Evolutionary conservation across 768 basidiomycete species (phyloP), one percentile per base, ranked within the genome.

Genomic region (Serendipita indica): DNA sequence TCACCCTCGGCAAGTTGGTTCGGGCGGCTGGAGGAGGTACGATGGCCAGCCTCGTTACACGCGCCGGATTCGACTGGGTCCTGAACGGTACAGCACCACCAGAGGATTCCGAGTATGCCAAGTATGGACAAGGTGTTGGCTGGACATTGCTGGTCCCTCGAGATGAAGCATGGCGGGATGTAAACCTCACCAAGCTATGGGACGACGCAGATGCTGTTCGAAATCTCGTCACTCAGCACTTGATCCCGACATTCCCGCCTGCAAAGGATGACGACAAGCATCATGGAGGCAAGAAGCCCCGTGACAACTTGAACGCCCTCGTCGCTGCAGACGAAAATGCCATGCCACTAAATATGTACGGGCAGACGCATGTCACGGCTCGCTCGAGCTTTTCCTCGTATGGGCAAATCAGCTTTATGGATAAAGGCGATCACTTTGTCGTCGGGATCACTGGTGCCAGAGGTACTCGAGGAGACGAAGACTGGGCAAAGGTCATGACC

Each of bases 71-170:
- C 60, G 86, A 84, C 34, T 97, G 93, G 92, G 72, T 96, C 34
- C 72, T 97, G 58, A 84, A 97, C 63, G 94, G 93, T 3, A 86
- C 82, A 3, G 72, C 77, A 0, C 86, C 86, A 4, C 86, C 87
- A 3, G 79, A 81, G 63, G 83, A 74, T 58, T 83, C 84, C 7
- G 72, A 71, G 10, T 88, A 83, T 82, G 77, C 77, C 3, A 74
- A 81, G 14, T 75, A 71, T 43, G 64, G 77, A n/a, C 66, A 67
- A 18, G 75, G 73, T 25, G 70, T 69, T 6, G 82, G 84, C 2
- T 98, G 93, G 84, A 94, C 91, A 1, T 69, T 99, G 3, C 75
- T 99, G 20, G 92, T 88, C 63, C 96, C 96, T 2, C 80, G 82
- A 3, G 96, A 99, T 65, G 84, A 86, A 60, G 92, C 94, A 0